Conservation (phyloP, 495 filamentous ascomycete genomes). For the Daldinia childiae region DNA sequence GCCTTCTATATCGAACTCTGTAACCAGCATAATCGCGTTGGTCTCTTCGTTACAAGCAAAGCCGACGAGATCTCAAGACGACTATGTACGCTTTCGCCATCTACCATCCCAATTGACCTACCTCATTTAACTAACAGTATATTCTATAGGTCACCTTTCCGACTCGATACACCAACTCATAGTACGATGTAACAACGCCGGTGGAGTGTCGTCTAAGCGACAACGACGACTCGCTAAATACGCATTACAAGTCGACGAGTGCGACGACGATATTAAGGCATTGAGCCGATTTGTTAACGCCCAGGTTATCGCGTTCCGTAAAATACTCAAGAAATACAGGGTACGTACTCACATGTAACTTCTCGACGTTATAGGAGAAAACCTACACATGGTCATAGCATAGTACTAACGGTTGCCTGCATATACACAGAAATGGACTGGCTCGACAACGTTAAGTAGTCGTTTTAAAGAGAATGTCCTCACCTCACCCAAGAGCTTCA, state of each 20-base stretch:
- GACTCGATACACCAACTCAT: conserved; percentile 60
- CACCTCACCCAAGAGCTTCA: conserved; percentile 68
- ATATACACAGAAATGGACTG: conserved; percentile 69
- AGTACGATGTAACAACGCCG: conserved; percentile 51
- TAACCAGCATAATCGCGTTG: conserved; percentile 72
- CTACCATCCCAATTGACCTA: conserved; percentile 20
- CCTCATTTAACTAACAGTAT: conserved; percentile 12
- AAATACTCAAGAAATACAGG: conserved; percentile 80
- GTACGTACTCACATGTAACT: conserved; percentile 37
- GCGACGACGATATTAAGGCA: conserved; percentile 68
- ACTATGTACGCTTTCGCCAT: conserved; percentile 58
- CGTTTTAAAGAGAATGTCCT: conserved; percentile 68
- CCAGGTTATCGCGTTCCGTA: conserved; percentile 72
- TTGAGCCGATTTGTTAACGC: conserved; percentile 70
- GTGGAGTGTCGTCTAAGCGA: conserved; percentile 48
- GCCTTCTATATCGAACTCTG: conserved; percentile 68
- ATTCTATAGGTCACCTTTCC: conserved; percentile 59
- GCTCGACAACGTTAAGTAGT: conserved; percentile 63
- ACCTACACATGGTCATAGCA: conserved; percentile 22
- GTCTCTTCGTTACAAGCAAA: conserved; percentile 76
- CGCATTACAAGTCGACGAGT: conserved; percentile 55
- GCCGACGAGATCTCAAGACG: conserved; percentile 71
- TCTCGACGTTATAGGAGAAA: conserved; percentile 14
- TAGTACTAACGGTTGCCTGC: conserved; percentile 21
- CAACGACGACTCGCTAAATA: conserved; percentile 61